Evolutionary conservation across 345 rosid genomes (phyloP), one percentile per base, ranked within the genome.

Genomic region (Brassica cretica): DNA sequence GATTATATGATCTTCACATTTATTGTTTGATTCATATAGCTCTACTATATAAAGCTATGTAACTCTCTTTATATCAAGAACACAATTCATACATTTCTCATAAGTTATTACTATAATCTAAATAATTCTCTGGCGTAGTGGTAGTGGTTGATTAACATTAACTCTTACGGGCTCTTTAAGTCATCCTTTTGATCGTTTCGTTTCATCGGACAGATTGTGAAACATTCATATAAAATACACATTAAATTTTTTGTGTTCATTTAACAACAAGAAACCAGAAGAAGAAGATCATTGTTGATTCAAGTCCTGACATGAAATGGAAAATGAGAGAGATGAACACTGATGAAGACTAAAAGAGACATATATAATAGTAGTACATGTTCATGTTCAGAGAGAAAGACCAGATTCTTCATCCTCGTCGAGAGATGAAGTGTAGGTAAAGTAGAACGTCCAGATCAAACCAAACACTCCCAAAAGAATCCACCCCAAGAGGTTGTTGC

Each of bases 401-500:
- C 97, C 98, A 5, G 98, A 92, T 6, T 94, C 98, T 59, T 91
- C 98, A 74, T 92, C 97, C 0, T 94, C 97, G 24, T 92, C 93
- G 6, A 76, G 81, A 70, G 83, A 35, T 18, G 89, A 73, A 46
- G 97, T 68, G 91, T 92, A 94, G 75, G 82, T n/a, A 16, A 82
- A 72, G 87, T 87, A 94, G 80, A 94, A 82, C 15, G 93, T 18
- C 97, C 98, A 94, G 65, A 94, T 89, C 73, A 94, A 82, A 73
- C 86, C 93, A 35, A 94, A 94, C 37, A 94, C 91, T 14, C 92
- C 98, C 15, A 92, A 68, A 74, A 94, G 84, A 78, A 94, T 89
- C 98, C 98, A 94, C 9, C 84, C 98, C 65, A 92, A 92, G 44
- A 94, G 91, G 80, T 92, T 94, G 94, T 92, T 94, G 91, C 98